Evolutionary conservation across 2,329 filamentous ascomycete genomes (phyloP).

Genomic region (Dactylella cylindrospora): DNA sequence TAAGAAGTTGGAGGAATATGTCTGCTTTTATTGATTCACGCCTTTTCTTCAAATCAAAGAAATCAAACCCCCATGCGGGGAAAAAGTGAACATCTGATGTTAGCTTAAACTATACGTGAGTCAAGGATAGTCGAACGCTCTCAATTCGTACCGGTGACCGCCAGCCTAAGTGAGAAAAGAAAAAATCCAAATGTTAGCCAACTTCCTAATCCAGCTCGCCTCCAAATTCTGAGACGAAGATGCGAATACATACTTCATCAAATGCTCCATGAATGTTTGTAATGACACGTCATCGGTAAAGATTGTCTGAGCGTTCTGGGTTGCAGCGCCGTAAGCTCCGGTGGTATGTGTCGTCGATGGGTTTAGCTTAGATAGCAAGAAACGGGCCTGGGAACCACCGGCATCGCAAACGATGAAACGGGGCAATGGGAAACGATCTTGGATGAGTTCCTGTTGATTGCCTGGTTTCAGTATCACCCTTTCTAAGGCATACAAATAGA

Average conservation of each 20-base stretch:
- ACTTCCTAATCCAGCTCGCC: background rate
- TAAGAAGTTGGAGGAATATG: slow-evolving; percentile 1
- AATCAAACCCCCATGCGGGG: slow-evolving; percentile 10
- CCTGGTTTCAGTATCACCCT: slow-evolving; percentile 13
- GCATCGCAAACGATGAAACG: slow-evolving; percentile 98
- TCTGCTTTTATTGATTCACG: slow-evolving; percentile 37
- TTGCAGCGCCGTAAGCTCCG: slow-evolving; percentile 84
- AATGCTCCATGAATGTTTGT: slow-evolving; percentile 98
- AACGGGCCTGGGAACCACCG: slow-evolving; percentile 96
- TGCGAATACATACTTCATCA: slow-evolving; percentile 80
- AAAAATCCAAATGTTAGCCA: background rate
- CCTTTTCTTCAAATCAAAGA: slow-evolving; percentile 42
- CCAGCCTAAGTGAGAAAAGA: slow-evolving; percentile 14
- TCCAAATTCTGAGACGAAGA: background rate
- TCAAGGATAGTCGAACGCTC: slow-evolving; percentile 48
- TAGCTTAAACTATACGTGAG: slow-evolving; percentile 25
- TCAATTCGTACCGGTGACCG: slow-evolving; percentile 44
- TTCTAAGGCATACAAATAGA: slow-evolving; percentile 8
- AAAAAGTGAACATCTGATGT: slow-evolving; percentile 14
- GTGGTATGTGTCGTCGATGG: slow-evolving; percentile 95
- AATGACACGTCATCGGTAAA: slow-evolving; percentile 98
- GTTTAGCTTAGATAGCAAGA: slow-evolving; percentile 94
- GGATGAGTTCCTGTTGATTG: slow-evolving; percentile 77
- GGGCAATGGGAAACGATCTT: slow-evolving; percentile 95
- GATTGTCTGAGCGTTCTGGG: slow-evolving; percentile 91